A percentile compares a stretch with the other conserved stretches of the same genome.
phyloP scores from a whole-genome alignment of 495 filamentous ascomycete genomes.

The Aspergillus baeticus region DNA sequence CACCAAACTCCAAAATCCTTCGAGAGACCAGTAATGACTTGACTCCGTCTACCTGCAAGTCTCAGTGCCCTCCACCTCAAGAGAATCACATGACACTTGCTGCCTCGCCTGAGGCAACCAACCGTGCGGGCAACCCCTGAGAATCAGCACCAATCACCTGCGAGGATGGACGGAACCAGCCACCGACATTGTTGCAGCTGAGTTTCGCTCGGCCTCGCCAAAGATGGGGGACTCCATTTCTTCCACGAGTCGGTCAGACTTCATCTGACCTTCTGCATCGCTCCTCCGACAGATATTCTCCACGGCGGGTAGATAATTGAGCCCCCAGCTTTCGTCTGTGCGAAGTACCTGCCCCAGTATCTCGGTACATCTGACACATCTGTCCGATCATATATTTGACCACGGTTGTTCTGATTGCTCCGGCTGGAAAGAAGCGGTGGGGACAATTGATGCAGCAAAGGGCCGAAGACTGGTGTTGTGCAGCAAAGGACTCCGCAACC shows the following conservation, averaged over 20 bases:
- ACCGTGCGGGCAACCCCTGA: slow-evolving; percentile 10
- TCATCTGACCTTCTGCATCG: background rate
- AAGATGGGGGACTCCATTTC: slow-evolving; percentile 1
- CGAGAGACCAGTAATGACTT: background rate
- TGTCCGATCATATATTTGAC: background rate
- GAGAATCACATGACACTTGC: slow-evolving; percentile 5
- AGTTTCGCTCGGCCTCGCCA: slow-evolving; percentile 1
- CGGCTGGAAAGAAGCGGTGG: slow-evolving; percentile 20
- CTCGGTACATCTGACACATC: background rate
- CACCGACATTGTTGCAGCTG: slow-evolving; percentile 17
- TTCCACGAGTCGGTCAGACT: slow-evolving; percentile 2
- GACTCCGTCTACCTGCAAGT: background rate
- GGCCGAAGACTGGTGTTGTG: slow-evolving; percentile 32
- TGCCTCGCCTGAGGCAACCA: slow-evolving; percentile 8
- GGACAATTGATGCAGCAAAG: slow-evolving; percentile 27
- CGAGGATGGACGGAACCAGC: slow-evolving; percentile 12
- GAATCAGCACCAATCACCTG: slow-evolving; percentile 13
- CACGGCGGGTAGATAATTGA: slow-evolving; percentile 1
- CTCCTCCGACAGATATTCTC: background rate
- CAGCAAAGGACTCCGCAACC: slow-evolving; percentile 28
- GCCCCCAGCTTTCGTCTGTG: background rate
- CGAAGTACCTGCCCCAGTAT: background rate
- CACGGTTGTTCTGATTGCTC: slow-evolving; percentile 2
- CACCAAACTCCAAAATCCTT: background rate
- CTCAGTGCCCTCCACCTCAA: no score